A percentile compares a stretch with the other conserved stretches of the same genome.
These are phyloP conservation scores for Macrolepiota fuliginosa DNA, from an alignment of 768 basidiomycete species.

Conservation along the genomic window DNA sequence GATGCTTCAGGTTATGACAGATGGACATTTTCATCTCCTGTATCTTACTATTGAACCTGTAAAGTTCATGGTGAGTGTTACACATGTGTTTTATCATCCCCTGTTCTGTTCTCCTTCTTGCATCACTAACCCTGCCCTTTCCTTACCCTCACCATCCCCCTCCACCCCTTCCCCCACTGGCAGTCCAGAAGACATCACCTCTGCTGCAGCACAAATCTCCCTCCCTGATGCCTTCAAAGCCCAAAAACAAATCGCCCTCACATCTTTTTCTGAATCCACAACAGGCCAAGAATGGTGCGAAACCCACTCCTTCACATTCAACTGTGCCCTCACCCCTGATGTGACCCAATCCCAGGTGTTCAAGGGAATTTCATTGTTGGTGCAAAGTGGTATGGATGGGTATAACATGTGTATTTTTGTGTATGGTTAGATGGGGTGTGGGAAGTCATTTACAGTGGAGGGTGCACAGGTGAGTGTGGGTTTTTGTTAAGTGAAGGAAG, in stretches of 20 bases:
- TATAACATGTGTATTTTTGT: constrained; percentile 97
- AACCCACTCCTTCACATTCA: constrained; percentile 76
- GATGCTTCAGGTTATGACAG: neutral
- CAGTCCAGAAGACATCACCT: constrained; percentile 24
- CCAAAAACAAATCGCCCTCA: constrained; percentile 75
- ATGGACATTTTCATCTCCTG: constrained; percentile 2
- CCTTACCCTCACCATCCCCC: constrained; percentile 20
- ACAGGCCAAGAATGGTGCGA: constrained; percentile 84
- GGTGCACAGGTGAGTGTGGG: constrained; percentile 52
- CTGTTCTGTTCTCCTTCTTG: too few species aligned
- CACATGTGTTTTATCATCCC: too few species aligned
- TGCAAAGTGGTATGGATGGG: constrained; percentile 88
- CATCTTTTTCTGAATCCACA: constrained; percentile 71
- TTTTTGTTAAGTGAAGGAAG: too few species aligned
- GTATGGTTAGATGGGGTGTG: constrained; percentile 91
- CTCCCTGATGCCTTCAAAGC: constrained; percentile 71
- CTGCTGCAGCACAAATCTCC: constrained; percentile 43
- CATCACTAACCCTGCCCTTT: constrained; percentile 13
- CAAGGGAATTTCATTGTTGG: constrained; percentile 87
- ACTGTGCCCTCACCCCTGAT: constrained; percentile 81
- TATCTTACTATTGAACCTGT: neutral
- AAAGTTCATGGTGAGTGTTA: neutral
- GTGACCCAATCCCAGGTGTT: constrained; percentile 84
- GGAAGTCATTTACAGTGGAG: constrained; percentile 93
- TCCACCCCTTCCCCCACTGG: constrained; percentile 15